Percentiles rank a stretch among this genome's conserved stretches.
Evolutionary conservation across 805 yeast species (phyloP).

Genomic region (Pichia gijzeniarum): DNA sequence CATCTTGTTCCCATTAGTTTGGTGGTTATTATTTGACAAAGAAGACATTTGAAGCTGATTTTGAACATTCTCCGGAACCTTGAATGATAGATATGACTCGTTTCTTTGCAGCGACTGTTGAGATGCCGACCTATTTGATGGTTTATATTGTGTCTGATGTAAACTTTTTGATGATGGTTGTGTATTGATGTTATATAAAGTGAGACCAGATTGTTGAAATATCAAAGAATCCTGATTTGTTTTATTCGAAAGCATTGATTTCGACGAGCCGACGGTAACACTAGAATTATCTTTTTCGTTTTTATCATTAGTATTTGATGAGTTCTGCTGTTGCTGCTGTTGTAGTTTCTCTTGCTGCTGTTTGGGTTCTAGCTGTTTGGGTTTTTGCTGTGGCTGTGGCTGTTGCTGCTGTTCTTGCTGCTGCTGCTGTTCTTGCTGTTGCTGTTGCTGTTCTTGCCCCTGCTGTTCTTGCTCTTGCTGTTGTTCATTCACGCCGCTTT

Average conservation of each 20-base stretch:
- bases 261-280: background rate
- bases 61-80: constrained; percentile 6
- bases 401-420: too few species aligned
- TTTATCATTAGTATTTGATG: background rate
- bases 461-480: too few species aligned
- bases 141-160: background rate
- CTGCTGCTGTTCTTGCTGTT: too few species aligned
- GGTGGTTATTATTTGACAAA: background rate
- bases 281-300: background rate
- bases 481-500: background rate
- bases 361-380: too few species aligned
- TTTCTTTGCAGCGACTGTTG: constrained; percentile 18
- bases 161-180: constrained; percentile 6
- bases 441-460: background rate
- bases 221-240: constrained; percentile 17
- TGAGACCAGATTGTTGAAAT: constrained; percentile 23
- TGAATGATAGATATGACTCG: constrained; percentile 17
- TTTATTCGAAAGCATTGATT: background rate
- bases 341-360: too few species aligned
- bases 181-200: constrained; percentile 10
- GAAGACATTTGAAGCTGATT: background rate
- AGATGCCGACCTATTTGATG: constrained; percentile 2
- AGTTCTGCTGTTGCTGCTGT: background rate
- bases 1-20: too few species aligned
- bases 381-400: too few species aligned